These are phyloP conservation scores for Aspergillus taichungensis DNA, from an alignment of 495 filamentous ascomycete genomes.

Conservation along the genomic window DNA sequence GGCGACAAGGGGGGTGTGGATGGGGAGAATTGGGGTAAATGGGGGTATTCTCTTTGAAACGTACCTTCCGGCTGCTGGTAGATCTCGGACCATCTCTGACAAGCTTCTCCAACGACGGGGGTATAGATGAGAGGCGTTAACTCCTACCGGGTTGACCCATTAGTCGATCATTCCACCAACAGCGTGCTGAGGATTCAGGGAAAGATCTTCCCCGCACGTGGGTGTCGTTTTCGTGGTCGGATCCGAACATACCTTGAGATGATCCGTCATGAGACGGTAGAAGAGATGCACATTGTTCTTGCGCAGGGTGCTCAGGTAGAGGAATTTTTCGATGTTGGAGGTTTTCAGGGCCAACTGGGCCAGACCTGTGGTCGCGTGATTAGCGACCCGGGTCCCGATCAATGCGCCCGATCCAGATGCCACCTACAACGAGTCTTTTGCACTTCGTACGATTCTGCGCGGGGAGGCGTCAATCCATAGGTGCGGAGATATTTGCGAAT, in stretches of 20 bases:
- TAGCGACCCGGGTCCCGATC: slow-evolving; percentile 4
- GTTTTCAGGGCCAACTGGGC: slow-evolving; percentile 67
- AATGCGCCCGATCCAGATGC: neutral
- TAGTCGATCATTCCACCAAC: slow-evolving; percentile 2
- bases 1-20: no score
- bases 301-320: slow-evolving; percentile 83
- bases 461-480: slow-evolving; percentile 63
- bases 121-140: slow-evolving; percentile 96
- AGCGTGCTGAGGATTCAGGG: neutral
- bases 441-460: slow-evolving; percentile 58
- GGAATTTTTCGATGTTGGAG: slow-evolving; percentile 85
- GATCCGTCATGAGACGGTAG: slow-evolving; percentile 84
- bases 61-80: slow-evolving; percentile 89
- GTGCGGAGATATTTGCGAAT: slow-evolving; percentile 62
- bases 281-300: slow-evolving; percentile 88
- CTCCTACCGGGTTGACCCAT: slow-evolving; percentile 39
- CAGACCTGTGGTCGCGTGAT: slow-evolving; percentile 36
- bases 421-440: slow-evolving; percentile 60
- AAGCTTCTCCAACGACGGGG: slow-evolving; percentile 93
- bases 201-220: no score
- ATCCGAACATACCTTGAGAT: slow-evolving; percentile 55
- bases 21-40: no score
- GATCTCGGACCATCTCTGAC: slow-evolving; percentile 88
- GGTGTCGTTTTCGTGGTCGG: neutral
- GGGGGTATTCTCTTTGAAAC: slow-evolving; percentile 8